These are phyloP conservation scores for Eimeria maxima DNA, from an alignment of 169 alveolate species.

Conservation along the genomic window DNA sequence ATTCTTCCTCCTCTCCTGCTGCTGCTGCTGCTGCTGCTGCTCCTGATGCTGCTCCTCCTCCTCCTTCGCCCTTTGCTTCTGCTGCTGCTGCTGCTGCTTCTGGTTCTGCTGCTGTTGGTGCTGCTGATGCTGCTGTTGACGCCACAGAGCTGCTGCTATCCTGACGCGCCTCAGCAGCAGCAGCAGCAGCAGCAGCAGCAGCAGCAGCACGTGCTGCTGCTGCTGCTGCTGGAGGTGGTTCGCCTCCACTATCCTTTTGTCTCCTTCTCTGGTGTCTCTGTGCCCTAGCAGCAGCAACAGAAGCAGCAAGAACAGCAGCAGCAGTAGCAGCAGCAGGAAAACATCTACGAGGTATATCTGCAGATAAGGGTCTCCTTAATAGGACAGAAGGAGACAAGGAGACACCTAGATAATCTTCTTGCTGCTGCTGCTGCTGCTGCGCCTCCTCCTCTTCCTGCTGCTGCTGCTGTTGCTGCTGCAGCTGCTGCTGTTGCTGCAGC, in stretches of 20 bases:
- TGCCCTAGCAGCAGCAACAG: constrained; percentile 2
- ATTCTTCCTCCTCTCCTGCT: background rate
- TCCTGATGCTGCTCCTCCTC: background rate
- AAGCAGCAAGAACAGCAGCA: constrained; percentile 21
- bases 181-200: background rate
- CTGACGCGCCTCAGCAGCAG: background rate
- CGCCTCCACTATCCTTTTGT: too few relatives aligned
- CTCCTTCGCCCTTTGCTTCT: too few relatives aligned
- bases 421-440: background rate
- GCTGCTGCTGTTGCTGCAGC: too few relatives aligned
- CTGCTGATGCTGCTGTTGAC: background rate
- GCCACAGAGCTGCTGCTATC: background rate
- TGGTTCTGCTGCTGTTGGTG: background rate
- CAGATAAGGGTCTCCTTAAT: background rate
- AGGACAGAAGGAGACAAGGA: background rate
- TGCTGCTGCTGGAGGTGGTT: too few relatives aligned
- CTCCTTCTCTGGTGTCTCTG: background rate
- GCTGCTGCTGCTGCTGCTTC: too few relatives aligned
- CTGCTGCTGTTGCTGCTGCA: too few relatives aligned
- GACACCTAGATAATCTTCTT: background rate
- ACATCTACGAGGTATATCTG: background rate
- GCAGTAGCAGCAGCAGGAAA: constrained; percentile 18
- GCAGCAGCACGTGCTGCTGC: background rate
- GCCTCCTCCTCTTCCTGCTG: too few relatives aligned
- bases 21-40: background rate